These are phyloP conservation scores for Dictyostelium purpureum DNA, from an alignment of 78 protist species.

Conservation along the genomic window DNA sequence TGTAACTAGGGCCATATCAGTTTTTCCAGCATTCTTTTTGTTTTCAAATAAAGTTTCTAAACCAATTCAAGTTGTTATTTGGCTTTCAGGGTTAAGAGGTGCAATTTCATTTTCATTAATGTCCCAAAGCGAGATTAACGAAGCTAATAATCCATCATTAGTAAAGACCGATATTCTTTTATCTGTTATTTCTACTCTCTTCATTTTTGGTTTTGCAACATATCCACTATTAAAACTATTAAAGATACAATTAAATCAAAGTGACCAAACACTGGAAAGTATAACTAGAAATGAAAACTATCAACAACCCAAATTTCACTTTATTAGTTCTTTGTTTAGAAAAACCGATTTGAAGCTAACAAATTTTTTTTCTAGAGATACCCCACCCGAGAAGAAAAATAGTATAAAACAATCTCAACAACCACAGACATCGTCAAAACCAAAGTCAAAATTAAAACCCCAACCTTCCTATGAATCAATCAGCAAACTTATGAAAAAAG, in stretches of 20 bases:
- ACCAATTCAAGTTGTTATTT: slow-evolving; percentile 59
- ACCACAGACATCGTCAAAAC: no score
- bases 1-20: background rate
- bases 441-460: no score
- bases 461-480: no score
- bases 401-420: no score
- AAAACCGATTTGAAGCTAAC: background rate
- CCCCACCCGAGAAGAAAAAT: background rate
- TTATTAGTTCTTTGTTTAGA: background rate
- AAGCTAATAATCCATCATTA: background rate
- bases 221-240: slow-evolving; percentile 35
- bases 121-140: background rate
- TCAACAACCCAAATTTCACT: background rate
- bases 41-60: slow-evolving; percentile 2
- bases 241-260: background rate
- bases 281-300: background rate
- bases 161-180: slow-evolving; percentile 15
- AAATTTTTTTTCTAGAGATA: background rate
- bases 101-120: slow-evolving; percentile 92
- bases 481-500: background rate
- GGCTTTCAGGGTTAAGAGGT: slow-evolving; percentile 90
- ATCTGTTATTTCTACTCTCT: slow-evolving; percentile 20
- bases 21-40: no score
- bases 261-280: background rate
- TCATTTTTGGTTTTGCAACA: slow-evolving; percentile 30